Percentiles rank a stretch among this genome's conserved stretches.
Conservation (phyloP, 2,329 filamentous ascomycete genomes). For the Fusarium armeniacum region DNA sequence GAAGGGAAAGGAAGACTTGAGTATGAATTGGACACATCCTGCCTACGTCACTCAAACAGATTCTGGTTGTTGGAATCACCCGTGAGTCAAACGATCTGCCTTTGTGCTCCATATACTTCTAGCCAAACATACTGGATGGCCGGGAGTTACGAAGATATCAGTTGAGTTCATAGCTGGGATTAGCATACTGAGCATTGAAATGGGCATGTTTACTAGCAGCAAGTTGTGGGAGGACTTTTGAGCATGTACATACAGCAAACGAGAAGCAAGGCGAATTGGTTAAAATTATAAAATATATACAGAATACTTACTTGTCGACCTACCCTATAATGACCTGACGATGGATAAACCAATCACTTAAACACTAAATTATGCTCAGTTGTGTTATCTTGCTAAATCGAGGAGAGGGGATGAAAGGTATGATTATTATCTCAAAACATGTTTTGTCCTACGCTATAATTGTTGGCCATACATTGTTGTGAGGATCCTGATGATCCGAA, state of each 20-base stretch:
- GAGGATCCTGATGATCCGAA: background rate
- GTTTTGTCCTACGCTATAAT: background rate
- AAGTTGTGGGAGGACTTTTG: slow-evolving; percentile 2
- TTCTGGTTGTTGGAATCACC: background rate
- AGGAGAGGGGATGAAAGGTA: background rate
- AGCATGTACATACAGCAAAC: slow-evolving; percentile 4
- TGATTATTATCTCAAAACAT: background rate
- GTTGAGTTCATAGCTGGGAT: background rate
- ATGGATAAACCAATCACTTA: background rate
- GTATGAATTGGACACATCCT: slow-evolving; percentile 10
- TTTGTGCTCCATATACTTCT: slow-evolving; percentile 8
- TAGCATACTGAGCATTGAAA: slow-evolving; percentile 7
- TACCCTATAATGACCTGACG: background rate
- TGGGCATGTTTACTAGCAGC: background rate
- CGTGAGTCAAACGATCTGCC: background rate
- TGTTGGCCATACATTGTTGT: no score
- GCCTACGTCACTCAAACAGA: background rate
- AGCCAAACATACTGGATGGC: slow-evolving; percentile 11
- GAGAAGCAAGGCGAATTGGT: slow-evolving; percentile 22
- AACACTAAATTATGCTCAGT: background rate
- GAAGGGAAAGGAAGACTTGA: slow-evolving; percentile 24
- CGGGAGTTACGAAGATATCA: slow-evolving; percentile 8
- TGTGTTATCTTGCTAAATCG: background rate
- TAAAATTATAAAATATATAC: slow-evolving; percentile 19
- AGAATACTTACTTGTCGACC: background rate